Evolutionary conservation across 192 early-diverging fungal species (phyloP).

Genomic region (Coemansia sp.): DNA sequence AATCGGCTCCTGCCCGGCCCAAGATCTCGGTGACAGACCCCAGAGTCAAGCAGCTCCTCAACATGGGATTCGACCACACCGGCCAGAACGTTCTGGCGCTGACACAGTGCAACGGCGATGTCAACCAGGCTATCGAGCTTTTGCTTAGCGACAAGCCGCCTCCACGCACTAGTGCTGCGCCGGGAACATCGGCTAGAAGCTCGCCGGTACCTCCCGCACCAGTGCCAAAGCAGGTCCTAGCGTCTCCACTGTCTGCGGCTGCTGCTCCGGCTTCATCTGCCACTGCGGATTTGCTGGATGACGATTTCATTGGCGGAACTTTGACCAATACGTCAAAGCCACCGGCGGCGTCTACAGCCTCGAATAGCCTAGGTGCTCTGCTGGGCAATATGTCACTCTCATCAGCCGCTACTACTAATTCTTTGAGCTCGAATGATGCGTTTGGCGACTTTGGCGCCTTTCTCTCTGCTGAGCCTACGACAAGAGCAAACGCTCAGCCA

Average conservation of each 20-base stretch:
- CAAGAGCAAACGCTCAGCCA: not conserved
- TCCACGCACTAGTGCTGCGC: slow-evolving; percentile 18
- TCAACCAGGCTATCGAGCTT: slow-evolving; percentile 70
- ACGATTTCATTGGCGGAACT: slow-evolving; percentile 32
- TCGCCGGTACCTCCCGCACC: slow-evolving; percentile 11
- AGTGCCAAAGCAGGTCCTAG: slow-evolving; percentile 15
- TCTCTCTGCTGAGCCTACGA: slow-evolving; percentile 27
- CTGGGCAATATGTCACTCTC: slow-evolving; percentile 34
- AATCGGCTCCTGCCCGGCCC: slow-evolving; percentile 33
- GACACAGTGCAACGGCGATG: slow-evolving; percentile 68
- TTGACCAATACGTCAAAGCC: not conserved
- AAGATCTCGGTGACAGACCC: slow-evolving; percentile 48
- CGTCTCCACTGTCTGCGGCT: not conserved
- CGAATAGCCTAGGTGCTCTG: slow-evolving; percentile 23
- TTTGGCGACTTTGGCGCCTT: slow-evolving; percentile 59
- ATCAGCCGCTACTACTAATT: slow-evolving; percentile 9
- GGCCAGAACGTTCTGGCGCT: slow-evolving; percentile 68
- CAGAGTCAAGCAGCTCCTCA: slow-evolving; percentile 62
- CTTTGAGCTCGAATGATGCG: slow-evolving; percentile 30
- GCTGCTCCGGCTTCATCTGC: slow-evolving; percentile 6
- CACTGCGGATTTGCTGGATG: slow-evolving; percentile 22
- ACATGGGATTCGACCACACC: slow-evolving; percentile 75
- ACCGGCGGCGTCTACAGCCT: slow-evolving; percentile 4
- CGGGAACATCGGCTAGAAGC: slow-evolving; percentile 6
- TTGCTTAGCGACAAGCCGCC: slow-evolving; percentile 51